These are phyloP conservation scores for Pogostemon cablin DNA, from an alignment of 257 asterid genomes.

Conservation along the genomic window DNA sequence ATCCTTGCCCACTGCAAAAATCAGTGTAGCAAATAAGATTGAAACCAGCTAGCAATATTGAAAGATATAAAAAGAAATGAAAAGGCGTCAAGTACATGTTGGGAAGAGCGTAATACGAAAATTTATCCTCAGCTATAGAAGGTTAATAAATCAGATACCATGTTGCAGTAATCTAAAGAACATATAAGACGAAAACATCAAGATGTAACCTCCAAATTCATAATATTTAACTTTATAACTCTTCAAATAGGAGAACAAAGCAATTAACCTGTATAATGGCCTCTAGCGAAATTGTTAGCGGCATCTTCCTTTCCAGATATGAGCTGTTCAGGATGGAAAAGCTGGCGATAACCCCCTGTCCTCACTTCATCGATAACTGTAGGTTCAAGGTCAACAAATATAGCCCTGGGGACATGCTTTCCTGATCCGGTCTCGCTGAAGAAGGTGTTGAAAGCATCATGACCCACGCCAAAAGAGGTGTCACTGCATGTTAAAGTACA, in stretches of 20 bases:
- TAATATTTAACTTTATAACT: not conserved
- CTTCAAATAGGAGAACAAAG: not conserved
- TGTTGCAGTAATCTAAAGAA: not conserved
- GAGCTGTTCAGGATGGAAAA: constrained; percentile 94
- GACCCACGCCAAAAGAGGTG: constrained; percentile 60
- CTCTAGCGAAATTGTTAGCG: constrained; percentile 89
- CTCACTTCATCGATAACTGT: constrained; percentile 90
- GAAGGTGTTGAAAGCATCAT: constrained; percentile 92
- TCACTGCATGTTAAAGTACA: constrained; percentile 60
- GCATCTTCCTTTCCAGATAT: constrained; percentile 97
- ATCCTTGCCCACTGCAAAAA: constrained; percentile 77
- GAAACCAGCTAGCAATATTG: not conserved
- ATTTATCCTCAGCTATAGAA: not conserved
- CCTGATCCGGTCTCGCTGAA: constrained; percentile 92
- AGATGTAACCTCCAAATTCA: not conserved
- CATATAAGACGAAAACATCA: constrained; percentile 17
- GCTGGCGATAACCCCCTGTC: constrained; percentile 85
- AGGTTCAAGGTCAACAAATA: constrained; percentile 90
- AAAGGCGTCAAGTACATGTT: not conserved
- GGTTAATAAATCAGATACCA: not conserved
- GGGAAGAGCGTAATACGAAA: not conserved
- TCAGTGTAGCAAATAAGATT: not conserved
- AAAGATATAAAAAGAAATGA: not conserved
- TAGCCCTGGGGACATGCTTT: constrained; percentile 90
- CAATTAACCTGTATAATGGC: constrained; percentile 75